phyloP scores from a whole-genome alignment of 164 flowering plant genomes.

The Nelumbo lutea region DNA sequence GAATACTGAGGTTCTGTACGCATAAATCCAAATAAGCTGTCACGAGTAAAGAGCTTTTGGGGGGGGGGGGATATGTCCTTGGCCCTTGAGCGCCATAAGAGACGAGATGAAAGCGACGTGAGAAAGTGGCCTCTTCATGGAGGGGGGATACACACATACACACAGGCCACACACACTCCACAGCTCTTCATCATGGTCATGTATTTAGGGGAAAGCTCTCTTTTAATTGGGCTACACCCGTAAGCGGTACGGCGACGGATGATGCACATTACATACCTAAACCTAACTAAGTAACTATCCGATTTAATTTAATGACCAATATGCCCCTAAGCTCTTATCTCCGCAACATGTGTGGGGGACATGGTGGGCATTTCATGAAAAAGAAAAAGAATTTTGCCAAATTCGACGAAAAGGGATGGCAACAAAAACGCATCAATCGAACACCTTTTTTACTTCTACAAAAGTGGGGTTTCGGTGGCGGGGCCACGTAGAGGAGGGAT shows the following conservation, averaged over 20 bases:
- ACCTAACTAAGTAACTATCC: no score
- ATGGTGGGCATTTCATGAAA: not conserved
- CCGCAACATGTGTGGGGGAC: no score
- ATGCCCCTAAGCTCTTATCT: no score
- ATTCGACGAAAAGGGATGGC: not conserved
- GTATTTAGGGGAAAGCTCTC: no score
- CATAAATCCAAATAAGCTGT: not conserved
- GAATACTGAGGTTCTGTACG: not conserved
- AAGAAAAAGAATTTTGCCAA: not conserved
- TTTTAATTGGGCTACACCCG: no score
- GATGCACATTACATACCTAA: no score
- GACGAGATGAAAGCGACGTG: not conserved
- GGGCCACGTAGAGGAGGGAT: not conserved
- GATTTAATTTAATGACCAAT: no score
- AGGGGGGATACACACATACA: not conserved
- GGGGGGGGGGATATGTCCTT: not conserved
- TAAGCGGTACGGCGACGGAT: no score
- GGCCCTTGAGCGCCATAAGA: not conserved
- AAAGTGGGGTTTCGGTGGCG: not conserved
- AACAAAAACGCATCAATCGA: constrained; percentile 6
- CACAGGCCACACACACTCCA: no score
- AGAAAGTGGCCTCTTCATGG: not conserved
- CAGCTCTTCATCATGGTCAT: no score
- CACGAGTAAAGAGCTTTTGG: not conserved
- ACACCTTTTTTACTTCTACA: constrained; percentile 4